Evolutionary conservation across 2,329 filamentous ascomycete species (phyloP), one percentile per base, ranked within the genome.

Genomic region (Nemania sp.): DNA sequence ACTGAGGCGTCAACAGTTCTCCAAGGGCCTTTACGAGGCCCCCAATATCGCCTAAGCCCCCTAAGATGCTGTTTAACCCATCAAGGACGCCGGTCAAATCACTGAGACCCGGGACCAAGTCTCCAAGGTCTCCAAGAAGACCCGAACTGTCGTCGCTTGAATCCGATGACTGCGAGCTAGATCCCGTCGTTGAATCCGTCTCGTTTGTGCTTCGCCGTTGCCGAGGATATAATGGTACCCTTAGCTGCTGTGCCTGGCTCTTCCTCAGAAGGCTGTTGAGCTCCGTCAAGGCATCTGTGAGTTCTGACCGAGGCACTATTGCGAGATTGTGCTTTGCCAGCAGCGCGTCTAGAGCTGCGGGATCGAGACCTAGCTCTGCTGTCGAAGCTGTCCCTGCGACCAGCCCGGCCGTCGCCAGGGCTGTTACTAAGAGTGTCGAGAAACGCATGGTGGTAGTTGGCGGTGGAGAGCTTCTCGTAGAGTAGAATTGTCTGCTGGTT

Each of bases 241-340:
- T 73, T n/a, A 73, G 57, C 61, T 77, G 74, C 26, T 77, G 72
- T 29, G 69, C 71, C 32, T 75, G 73, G 54, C 75, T 79, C 54
- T 76, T 79, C 71, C 77, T 78, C 32, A 84, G 80, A 22, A 84
- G 74, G 6, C 72, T 72, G 47, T 80, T 83, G 62, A 84, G 78
- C 72, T 84, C 81, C 5, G 79, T 79, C 18, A 84, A 68, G 1
- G 79, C 81, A 49, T 83, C 82, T n/a, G 82, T 82, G 62, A 84
- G 79, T 62, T 84, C 81, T 53, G 80, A 82, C n/a, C 81, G 77
- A 38, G 82, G 82, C 7, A 83, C 82, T 57, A 84, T 73, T 29
- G 80, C 82, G 35, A 84, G 75, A 61, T 83, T 82, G 72, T 83
- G 81, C 72, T 79, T 83, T 51, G 79, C 79, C 47, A 84, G 73